Percentiles rank a stretch among this genome's conserved stretches.
Evolutionary conservation across 2,329 filamentous ascomycete genomes (phyloP).

Genomic region (Calycina herbarum): DNA sequence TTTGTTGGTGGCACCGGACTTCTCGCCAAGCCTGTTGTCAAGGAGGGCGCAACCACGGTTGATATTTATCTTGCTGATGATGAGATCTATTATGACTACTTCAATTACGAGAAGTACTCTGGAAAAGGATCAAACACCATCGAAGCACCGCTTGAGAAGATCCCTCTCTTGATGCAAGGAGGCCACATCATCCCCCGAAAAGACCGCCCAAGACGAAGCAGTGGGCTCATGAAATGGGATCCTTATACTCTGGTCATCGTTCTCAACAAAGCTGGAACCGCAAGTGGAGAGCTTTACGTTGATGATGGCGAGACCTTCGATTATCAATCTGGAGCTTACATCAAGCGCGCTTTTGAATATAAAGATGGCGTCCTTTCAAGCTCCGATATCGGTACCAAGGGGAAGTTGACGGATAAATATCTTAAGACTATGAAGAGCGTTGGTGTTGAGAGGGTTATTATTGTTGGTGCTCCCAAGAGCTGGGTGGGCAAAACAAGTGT

Average conservation of each 20-base stretch:
- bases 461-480: slow-evolving; percentile 73
- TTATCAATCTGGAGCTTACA: slow-evolving; percentile 80
- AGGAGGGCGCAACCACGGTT: slow-evolving; percentile 69
- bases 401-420: slow-evolving; percentile 69
- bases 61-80: slow-evolving; percentile 87
- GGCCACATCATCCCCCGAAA: slow-evolving; percentile 90
- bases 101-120: slow-evolving; percentile 74
- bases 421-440: slow-evolving; percentile 78
- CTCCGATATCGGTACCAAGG: slow-evolving; percentile 59
- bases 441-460: slow-evolving; percentile 76
- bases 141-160: slow-evolving; percentile 77
- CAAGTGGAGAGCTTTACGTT: slow-evolving; percentile 80
- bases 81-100: slow-evolving; percentile 94
- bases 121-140: slow-evolving; percentile 71
- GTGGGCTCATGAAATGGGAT: slow-evolving; percentile 87
- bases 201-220: slow-evolving; percentile 82
- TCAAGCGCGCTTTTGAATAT: slow-evolving; percentile 79
- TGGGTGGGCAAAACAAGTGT: slow-evolving; percentile 69
- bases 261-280: slow-evolving; percentile 66
- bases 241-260: slow-evolving; percentile 89
- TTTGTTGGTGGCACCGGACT: slow-evolving; percentile 87
- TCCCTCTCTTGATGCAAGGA: slow-evolving; percentile 88
- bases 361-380: slow-evolving; percentile 61
- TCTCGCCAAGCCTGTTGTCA: slow-evolving; percentile 86
- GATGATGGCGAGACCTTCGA: slow-evolving; percentile 96